Evolutionary conservation across 768 basidiomycete genomes (phyloP).

Genomic region (Serendipita indica): DNA sequence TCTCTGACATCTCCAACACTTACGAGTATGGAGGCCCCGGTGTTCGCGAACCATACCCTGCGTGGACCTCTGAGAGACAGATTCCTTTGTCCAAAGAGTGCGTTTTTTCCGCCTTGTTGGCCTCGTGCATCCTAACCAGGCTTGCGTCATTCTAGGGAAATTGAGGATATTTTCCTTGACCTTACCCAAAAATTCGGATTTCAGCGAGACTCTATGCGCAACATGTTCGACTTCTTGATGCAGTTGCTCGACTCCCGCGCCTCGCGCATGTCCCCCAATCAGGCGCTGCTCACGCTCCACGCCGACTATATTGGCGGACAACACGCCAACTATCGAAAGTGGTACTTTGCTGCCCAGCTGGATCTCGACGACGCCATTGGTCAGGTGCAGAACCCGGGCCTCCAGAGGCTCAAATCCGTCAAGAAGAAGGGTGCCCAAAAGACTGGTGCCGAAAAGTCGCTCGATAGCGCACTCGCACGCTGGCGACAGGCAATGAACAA

Average conservation of each 20-base stretch:
- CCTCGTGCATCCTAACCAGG: neutral
- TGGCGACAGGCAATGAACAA: conserved; percentile 98
- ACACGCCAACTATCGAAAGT: conserved; percentile 97
- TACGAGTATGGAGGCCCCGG: conserved; percentile 33
- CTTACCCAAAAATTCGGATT: conserved; percentile 98
- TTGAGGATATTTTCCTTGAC: conserved; percentile 96
- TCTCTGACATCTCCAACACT: conserved; percentile 6
- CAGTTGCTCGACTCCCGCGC: conserved; percentile 92
- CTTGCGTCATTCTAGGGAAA: conserved; percentile 38
- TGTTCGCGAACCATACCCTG: conserved; percentile 75
- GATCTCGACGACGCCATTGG: conserved; percentile 97
- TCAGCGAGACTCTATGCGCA: conserved; percentile 87
- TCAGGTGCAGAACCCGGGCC: conserved; percentile 77
- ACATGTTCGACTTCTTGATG: conserved; percentile 99
- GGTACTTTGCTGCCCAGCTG: conserved; percentile 99
- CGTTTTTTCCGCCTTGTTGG: conserved; percentile 10
- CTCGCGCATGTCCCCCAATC: conserved; percentile 92
- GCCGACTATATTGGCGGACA: conserved; percentile 99
- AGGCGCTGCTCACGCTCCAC: conserved; percentile 87
- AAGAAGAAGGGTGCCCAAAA: conserved; percentile 48
- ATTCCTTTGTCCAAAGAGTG: conserved; percentile 93
- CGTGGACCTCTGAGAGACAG: conserved; percentile 82
- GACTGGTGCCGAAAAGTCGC: conserved; percentile 51
- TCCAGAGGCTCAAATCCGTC: conserved; percentile 67
- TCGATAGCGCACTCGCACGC: conserved; percentile 73